A percentile compares a stretch with the other conserved stretches of the same genome.
Conservation (phyloP, 441 rosid species). For the Kokia cookei region DNA sequence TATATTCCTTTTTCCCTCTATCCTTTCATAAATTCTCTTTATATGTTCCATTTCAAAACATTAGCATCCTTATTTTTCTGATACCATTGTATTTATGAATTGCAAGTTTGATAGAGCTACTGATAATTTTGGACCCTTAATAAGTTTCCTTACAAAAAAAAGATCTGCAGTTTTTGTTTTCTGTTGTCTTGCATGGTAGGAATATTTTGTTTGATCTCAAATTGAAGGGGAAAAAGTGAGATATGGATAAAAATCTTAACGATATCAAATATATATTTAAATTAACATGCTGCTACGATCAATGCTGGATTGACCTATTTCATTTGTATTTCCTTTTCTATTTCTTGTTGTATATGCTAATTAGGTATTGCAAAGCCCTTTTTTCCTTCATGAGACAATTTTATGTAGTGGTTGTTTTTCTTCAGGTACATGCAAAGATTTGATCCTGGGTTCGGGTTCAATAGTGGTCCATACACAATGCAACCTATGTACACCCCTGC, state of each 20-base stretch:
- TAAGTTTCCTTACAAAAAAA: background rate
- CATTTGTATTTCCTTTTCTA: background rate
- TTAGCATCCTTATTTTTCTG: background rate
- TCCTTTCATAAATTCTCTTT: background rate
- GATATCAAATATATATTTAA: background rate
- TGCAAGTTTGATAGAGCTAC: background rate
- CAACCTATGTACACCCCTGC: conserved; percentile 76
- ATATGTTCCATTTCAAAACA: background rate
- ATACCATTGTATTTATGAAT: background rate
- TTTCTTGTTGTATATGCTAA: background rate
- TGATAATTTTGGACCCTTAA: background rate
- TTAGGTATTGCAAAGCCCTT: background rate
- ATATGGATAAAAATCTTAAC: background rate
- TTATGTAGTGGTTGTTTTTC: background rate
- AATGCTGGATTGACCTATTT: background rate
- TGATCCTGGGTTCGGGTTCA: conserved; percentile 81
- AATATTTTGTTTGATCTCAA: background rate
- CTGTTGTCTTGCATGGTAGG: background rate
- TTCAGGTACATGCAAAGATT: conserved; percentile 73
- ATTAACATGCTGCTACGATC: background rate
- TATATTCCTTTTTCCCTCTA: background rate
- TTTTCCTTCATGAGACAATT: background rate
- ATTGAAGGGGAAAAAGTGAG: background rate
- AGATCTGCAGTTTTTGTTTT: background rate
- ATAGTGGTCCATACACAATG: conserved; percentile 50